Evolutionary conservation across 805 yeast species (phyloP), one percentile per base, ranked within the genome.

Genomic region (Hagleromyces aurorensis): DNA sequence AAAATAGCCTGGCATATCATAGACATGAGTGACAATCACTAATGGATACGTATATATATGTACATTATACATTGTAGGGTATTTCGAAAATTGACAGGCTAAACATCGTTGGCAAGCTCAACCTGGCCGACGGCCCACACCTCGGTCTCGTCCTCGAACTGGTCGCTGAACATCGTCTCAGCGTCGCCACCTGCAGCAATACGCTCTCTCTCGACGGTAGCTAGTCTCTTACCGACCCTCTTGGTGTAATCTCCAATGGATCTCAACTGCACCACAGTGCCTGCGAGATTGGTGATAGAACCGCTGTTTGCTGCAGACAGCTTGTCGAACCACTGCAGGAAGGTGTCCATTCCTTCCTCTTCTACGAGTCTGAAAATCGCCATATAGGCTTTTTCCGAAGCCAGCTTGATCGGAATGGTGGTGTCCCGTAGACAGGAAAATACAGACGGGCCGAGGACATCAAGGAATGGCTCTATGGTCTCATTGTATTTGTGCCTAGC

Each of bases 371-470:
- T 65, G 57, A 86, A 79, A 11, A 85, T 51, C 2, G 83, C 73
- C 41, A 87, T 53, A 54, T 70, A 86, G 1, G 93, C 86, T 61
- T 84, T 84, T 55, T 89, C 98, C 6, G 95, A 95, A 1, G 96
- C 96, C 38, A 89, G 66, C 48, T 86, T 87, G 43, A 89, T 78
- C 4, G 98, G 96, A 48, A 89, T 84, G 27, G 83, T 65, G n/a
- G 77, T 68, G 48, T 87, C 96, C 41, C 98, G 69, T 22, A 89
- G 78, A 52, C 91, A 78, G 0, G 78, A 62, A 53, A 89, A 89
- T 2, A 86, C 76, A 8, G 83, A 65, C 9, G 91, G 84, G 3
- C 70, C 83, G 29, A 89, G 45, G 0, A 57, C 38, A 41, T 75
- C 75, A 39, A 72, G 60, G 44, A 67, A 63, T 8, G 79, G 75